A percentile compares a stretch with the other conserved stretches of the same genome.
Evolutionary conservation across 768 basidiomycete genomes (phyloP).

Genomic region (Tricholoma furcatifolium): DNA sequence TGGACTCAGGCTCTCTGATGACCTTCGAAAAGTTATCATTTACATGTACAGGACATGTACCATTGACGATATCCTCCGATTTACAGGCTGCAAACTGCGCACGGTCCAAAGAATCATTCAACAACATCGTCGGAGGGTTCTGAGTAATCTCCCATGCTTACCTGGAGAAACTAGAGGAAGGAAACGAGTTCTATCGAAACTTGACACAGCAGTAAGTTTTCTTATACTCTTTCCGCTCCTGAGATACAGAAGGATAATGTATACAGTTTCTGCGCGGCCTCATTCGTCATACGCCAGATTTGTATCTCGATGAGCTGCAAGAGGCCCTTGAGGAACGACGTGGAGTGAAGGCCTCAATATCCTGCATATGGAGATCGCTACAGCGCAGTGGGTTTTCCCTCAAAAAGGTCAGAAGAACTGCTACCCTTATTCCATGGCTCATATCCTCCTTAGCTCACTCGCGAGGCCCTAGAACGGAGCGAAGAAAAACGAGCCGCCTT

Average conservation of each 20-base stretch:
- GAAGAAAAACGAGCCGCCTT: background rate
- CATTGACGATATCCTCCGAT: background rate
- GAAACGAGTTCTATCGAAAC: background rate
- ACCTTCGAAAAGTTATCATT: background rate
- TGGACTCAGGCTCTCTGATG: background rate
- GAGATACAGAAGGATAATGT: background rate
- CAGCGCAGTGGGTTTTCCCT: slow-evolving; percentile 5
- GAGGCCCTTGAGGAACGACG: slow-evolving; percentile 2
- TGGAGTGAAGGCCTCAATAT: slow-evolving; percentile 10
- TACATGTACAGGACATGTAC: background rate
- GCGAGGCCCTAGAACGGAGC: background rate
- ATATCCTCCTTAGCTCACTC: slow-evolving; percentile 1
- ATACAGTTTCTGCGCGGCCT: background rate
- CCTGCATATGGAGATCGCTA: slow-evolving; percentile 15
- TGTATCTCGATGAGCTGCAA: slow-evolving; percentile 14
- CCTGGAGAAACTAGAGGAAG: background rate
- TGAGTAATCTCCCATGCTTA: background rate
- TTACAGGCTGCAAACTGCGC: background rate
- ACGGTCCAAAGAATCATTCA: background rate
- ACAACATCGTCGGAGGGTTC: background rate
- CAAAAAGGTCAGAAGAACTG: slow-evolving; percentile 16
- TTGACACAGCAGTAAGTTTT: background rate
- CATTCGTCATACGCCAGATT: background rate
- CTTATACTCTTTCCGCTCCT: background rate
- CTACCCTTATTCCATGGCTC: background rate